These are phyloP conservation scores for Aspergillus floridensis DNA, from an alignment of 2,329 filamentous ascomycete species.

Conservation along the genomic window DNA sequence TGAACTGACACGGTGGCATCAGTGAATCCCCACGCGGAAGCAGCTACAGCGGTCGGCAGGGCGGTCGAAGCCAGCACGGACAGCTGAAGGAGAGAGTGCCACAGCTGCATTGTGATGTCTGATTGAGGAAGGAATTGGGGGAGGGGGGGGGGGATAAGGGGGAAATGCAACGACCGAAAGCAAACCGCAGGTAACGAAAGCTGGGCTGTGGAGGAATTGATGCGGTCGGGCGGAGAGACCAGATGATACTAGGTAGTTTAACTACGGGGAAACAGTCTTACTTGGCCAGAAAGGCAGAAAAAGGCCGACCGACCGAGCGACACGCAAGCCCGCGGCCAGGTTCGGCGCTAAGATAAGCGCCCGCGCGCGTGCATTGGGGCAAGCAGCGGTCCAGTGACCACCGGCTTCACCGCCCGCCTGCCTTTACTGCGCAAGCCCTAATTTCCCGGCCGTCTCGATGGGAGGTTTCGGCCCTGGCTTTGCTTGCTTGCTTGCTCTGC, in stretches of 20 bases:
- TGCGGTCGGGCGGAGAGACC: slow-evolving; percentile 18
- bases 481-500: neutral
- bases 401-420: slow-evolving; percentile 11
- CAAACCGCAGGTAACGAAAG: slow-evolving; percentile 4
- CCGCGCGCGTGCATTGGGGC: slow-evolving; percentile 23
- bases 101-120: slow-evolving; percentile 36
- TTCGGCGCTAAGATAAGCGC: slow-evolving; percentile 24
- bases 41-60: slow-evolving; percentile 41
- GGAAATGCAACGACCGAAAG: neutral
- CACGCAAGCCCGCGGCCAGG: neutral
- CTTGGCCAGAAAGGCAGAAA: neutral
- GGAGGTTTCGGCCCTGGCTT: slow-evolving; percentile 10
- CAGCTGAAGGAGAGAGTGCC: slow-evolving; percentile 35
- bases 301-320: too few relatives aligned
- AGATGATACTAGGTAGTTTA: neutral
- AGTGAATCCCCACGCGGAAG: slow-evolving; percentile 59
- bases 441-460: slow-evolving; percentile 29
- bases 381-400: slow-evolving; percentile 30
- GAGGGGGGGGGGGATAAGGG: neutral
- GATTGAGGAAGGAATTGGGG: too few relatives aligned
- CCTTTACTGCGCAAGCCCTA: slow-evolving; percentile 34
- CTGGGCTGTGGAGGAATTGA: neutral
- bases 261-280: neutral
- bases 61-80: slow-evolving; percentile 37
- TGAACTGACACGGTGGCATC: slow-evolving; percentile 62